phyloP scores from a whole-genome alignment of 768 basidiomycete species.

The Lactifluus subvellereus region DNA sequence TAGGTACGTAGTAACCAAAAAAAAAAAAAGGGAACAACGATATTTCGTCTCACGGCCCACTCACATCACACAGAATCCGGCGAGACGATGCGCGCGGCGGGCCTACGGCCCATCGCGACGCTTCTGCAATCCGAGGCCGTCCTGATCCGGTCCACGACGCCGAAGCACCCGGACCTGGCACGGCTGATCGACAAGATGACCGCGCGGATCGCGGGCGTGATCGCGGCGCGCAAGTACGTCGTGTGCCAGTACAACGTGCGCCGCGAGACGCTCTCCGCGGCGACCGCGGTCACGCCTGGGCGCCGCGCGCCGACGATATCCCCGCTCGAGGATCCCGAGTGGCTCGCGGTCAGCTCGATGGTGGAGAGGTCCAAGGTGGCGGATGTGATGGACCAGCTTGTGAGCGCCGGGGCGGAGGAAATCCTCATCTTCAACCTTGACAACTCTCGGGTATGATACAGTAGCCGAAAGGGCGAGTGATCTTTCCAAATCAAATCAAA shows the following conservation, averaged over 20 bases:
- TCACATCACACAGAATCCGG: slow-evolving; percentile 83
- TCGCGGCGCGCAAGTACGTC: slow-evolving; percentile 83
- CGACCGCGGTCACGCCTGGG: slow-evolving; percentile 77
- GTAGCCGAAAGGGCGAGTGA: not conserved
- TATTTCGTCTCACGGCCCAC: not conserved
- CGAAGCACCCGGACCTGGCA: slow-evolving; percentile 56
- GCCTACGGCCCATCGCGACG: slow-evolving; percentile 88
- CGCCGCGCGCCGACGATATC: slow-evolving; percentile 84
- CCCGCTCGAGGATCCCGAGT: slow-evolving; percentile 72
- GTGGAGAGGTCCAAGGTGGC: slow-evolving; percentile 79
- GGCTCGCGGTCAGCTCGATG: slow-evolving; percentile 93
- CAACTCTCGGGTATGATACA: slow-evolving; percentile 87
- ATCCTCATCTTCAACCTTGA: slow-evolving; percentile 84
- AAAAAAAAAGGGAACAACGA: not conserved
- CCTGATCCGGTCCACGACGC: slow-evolving; percentile 72
- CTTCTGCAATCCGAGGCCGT: slow-evolving; percentile 85
- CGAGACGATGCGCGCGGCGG: slow-evolving; percentile 98
- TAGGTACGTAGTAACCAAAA: slow-evolving; percentile 52
- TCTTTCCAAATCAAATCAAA: not conserved
- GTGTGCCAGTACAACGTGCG: slow-evolving; percentile 88
- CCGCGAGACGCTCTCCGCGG: slow-evolving; percentile 55
- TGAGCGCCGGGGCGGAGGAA: slow-evolving; percentile 82
- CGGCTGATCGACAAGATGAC: slow-evolving; percentile 75
- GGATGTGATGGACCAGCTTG: slow-evolving; percentile 82
- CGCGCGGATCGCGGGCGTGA: slow-evolving; percentile 84